Base-by-base conservation (phyloP, 768 basidiomycete genomes). In the Tubosaeta sp. region DNA sequence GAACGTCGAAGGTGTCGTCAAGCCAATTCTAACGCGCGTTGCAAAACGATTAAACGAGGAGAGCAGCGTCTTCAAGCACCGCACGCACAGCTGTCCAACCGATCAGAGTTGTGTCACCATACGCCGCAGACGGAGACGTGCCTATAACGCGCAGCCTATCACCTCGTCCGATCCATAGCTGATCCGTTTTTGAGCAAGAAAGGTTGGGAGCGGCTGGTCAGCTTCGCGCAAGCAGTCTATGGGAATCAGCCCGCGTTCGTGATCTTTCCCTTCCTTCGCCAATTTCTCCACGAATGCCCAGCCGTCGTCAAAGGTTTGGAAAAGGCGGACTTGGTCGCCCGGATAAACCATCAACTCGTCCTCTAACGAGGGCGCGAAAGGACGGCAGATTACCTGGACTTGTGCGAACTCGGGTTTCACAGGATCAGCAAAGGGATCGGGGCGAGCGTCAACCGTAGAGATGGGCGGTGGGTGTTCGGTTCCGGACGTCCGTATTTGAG, bases 221-320 rank as follows among this genome's bases (percentile, higher is more conserved):
- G 67, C 60, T 36, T 73, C 70, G 25, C 83, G 71, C 62, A 87
- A 71, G 62, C 85, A 87, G 57, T 86, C 82, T n/a, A 87, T 69
- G 6, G 86, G 86, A 41, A 88, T 84, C 46, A 87, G 61, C 0
- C 86, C 86, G 34, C 65, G 65, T 4, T 59, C 62, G 25, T 36
- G 52, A 52, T 29, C 25, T 11, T 24, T 46, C 14, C 19, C 19
- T 7, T 18, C 36, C 2, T 40, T 14, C 2, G 52, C 53, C 10
- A 76, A 46, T 52, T 73, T 79, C 69, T 84, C 77, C 32, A 84
- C 79, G 54, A 78, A 65, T 6, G 79, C 79, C 87, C 87, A 89
- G 1, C 86, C 87, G 57, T 88, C 87, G 51, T 85, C 81, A 60
- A 81, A 89, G 21, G 78, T 58, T 44, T 71, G 67, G 11, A 83